Evolutionary conservation across 108 stramenopile genomes (phyloP).

Genomic region (Cyclotella kingstonii): DNA sequence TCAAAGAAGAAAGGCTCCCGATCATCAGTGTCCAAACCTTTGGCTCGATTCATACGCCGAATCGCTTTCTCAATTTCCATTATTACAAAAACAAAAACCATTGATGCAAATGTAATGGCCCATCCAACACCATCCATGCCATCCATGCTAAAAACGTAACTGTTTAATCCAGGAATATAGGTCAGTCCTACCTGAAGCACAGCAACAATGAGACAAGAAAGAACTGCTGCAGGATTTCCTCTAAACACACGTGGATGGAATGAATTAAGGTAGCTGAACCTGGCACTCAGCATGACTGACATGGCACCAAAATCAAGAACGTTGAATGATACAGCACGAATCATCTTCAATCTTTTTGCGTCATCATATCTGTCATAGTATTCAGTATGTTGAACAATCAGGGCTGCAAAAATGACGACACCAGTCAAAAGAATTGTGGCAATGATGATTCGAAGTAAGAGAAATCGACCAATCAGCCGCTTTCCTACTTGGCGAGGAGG

Average conservation of each 20-base stretch:
- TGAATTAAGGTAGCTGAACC: slow-evolving; percentile 72
- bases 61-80: slow-evolving; percentile 85
- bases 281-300: slow-evolving; percentile 67
- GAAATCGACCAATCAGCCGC: slow-evolving; percentile 82
- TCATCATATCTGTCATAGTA: neutral
- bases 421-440: slow-evolving; percentile 64
- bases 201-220: slow-evolving; percentile 50
- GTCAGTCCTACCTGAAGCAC: slow-evolving; percentile 62
- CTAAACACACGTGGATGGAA: slow-evolving; percentile 60
- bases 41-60: slow-evolving; percentile 50
- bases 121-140: slow-evolving; percentile 67
- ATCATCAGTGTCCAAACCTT: slow-evolving; percentile 73
- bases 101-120: slow-evolving; percentile 50
- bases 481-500: slow-evolving; percentile 86
- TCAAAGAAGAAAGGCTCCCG: slow-evolving; percentile 23
- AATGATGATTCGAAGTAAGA: slow-evolving; percentile 74
- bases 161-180: slow-evolving; percentile 71
- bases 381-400: slow-evolving; percentile 43
- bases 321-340: slow-evolving; percentile 71
- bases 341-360: slow-evolving; percentile 31
- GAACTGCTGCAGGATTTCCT: slow-evolving; percentile 56
- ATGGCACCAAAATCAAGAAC: slow-evolving; percentile 77
- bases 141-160: slow-evolving; percentile 58
- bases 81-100: slow-evolving; percentile 54
- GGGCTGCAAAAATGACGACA: slow-evolving; percentile 49